Evolutionary conservation across 805 yeast genomes (phyloP), one percentile per base, ranked within the genome.

Genomic region (Candida maltosa): DNA sequence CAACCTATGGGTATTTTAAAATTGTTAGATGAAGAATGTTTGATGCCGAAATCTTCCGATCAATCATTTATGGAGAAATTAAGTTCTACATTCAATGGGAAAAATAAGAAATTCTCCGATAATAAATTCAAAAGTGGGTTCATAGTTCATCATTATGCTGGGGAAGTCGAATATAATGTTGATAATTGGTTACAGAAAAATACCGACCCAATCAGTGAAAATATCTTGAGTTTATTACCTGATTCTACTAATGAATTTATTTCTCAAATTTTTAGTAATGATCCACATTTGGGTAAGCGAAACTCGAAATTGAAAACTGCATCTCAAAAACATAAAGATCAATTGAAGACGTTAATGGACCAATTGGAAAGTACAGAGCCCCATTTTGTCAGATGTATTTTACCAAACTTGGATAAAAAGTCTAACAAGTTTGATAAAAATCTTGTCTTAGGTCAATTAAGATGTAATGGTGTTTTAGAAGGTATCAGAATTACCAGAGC

Each of bases 391-490:
- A 77, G 99, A 48, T 93, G 99, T 58, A 93, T 93, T 31, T 66
- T 93, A 30, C 99, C 99, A 6, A 93, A 93, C 53, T 76, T 77
- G 40, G 66, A 73, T 29, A 89, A 91, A 54, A 69, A 69, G 33
- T 78, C 96, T 0, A 76, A 75, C 28, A 64, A 69, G 25, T 84
- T 93, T 49, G 87, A 87, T 48, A 87, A 83, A 47, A 63, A 62
- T 20, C 63, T 93, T 16, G 95, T 93, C 6, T 65, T 93, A 29
- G 91, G 85, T 34, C 99, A 93, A 61, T 69, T 93, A 42, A 72
- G 96, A 44, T 93, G 97, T 53, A 93, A 93, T 53, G 99, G 99
- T 74, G 99, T 93, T 11, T 64, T 93, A 34, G 99, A 93, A 68
- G 99, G 99, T 42, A 93, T 93, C 20, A 75, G 98, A 58, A 93